Conservation (phyloP, 208 protist genomes). For the Acanthamoeba culbertsoni region DNA sequence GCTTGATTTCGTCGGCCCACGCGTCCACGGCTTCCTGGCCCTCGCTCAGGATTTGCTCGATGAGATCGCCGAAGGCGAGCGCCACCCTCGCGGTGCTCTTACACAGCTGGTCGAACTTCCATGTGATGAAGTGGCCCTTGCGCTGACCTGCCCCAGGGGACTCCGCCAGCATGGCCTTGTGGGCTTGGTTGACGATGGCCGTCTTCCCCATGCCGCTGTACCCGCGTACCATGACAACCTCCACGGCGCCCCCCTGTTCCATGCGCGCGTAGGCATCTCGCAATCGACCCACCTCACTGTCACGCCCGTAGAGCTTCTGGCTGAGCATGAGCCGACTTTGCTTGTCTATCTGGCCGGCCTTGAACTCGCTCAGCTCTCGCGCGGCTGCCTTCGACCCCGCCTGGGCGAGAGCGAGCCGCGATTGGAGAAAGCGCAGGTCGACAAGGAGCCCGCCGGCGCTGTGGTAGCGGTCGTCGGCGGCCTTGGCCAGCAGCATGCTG, state of each 20-base stretch:
- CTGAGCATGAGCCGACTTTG: background rate
- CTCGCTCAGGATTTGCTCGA: constrained; percentile 23
- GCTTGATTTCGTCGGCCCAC: background rate
- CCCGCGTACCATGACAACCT: background rate
- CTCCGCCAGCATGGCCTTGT: background rate
- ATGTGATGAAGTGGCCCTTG: constrained; percentile 45
- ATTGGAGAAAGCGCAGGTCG: background rate
- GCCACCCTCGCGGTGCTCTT: constrained; percentile 30
- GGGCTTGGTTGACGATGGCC: background rate
- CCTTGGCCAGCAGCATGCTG: constrained; percentile 49
- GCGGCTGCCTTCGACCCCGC: background rate
- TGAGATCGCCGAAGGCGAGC: constrained; percentile 18
- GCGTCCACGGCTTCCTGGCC: background rate
- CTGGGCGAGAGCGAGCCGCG: background rate
- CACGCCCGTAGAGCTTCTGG: background rate
- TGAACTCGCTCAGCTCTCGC: background rate
- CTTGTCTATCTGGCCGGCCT: constrained; percentile 32
- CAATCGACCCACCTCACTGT: background rate
- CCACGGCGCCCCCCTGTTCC: background rate
- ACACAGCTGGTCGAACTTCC: constrained; percentile 56
- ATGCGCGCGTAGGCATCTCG: background rate
- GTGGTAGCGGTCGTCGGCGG: constrained; percentile 27
- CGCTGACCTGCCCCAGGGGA: background rate
- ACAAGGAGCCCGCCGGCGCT: constrained; percentile 3
- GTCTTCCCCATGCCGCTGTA: constrained; percentile 56